Conservation (phyloP, 169 alveolate genomes). For the Miamiensis avidus region DNA sequence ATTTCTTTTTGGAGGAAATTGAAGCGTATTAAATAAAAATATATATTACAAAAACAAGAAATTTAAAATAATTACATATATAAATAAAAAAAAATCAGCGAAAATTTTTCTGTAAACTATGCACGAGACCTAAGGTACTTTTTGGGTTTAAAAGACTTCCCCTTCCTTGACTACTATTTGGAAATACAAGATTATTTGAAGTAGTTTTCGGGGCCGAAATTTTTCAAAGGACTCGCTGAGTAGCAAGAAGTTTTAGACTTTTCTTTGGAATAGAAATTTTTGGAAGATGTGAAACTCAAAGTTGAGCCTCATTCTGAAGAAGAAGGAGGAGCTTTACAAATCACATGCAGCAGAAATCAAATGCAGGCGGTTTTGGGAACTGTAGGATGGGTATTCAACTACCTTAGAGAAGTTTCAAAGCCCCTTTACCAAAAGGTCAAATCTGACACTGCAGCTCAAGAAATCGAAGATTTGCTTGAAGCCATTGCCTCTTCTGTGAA, state of each 20-base stretch:
- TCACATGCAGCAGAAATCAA: not conserved
- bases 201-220: not conserved
- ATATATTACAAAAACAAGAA: too few relatives aligned
- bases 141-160: not conserved
- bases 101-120: too few relatives aligned
- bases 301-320: not conserved
- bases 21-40: too few relatives aligned
- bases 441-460: not conserved
- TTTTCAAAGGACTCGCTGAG: not conserved
- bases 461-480: not conserved
- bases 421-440: not conserved
- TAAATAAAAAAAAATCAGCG: too few relatives aligned
- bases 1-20: not conserved
- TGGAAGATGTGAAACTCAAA: not conserved
- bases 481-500: not conserved
- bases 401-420: not conserved
- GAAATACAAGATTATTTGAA: not conserved
- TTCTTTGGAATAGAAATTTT: not conserved
- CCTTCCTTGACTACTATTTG: not conserved
- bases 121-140: not conserved
- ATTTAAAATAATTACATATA: too few relatives aligned
- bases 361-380: not conserved
- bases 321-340: not conserved
- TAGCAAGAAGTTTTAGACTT: not conserved
- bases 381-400: not conserved